Base-by-base conservation (phyloP, 192 early-diverging fungal genomes). In the Phlyctochytrium planicorne region DNA sequence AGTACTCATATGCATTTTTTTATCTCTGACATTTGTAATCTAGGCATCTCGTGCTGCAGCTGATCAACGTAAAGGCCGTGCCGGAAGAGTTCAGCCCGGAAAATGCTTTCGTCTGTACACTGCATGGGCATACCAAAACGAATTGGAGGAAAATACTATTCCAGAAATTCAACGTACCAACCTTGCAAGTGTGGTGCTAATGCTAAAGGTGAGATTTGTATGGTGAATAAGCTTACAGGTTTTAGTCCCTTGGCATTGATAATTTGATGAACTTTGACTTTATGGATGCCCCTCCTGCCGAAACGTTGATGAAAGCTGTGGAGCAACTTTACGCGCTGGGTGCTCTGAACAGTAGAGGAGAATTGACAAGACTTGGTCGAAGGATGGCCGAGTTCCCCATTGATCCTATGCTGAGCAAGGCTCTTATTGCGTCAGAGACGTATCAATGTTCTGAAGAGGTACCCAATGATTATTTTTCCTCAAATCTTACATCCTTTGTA, bases 81-180 rank as follows among this genome's bases (percentile, higher is more conserved):
- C 97, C 25, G 97, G 97, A 16, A 91, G 97, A 52, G 96, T 96
- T 14, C 92, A 91, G 17, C 94, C 97, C 1, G 97, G 97, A 55
- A 93, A 95, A 52, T 95, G 93, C 61, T 99, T 94, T 68, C 82
- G 97, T 1, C 80, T 99, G 30, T 99, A 97, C 68, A 99, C 97
- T 0, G 89, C 90, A 74, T 89, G 90, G 55, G 96, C 96, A 1
- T 99, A 90, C 74, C 78, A 82, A 23, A 90, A 94, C 80, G 97
- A 99, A 75, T 91, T 99, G 90, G 90, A 92, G 60, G 86, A 91
- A n/a, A 95, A 87, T 64, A 90, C 93, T 1, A 88, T 97, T 25
- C 97, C 97, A 16, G 95, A 99, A 80, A 99, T 99, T 71, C 97
- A 99, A 78, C 86, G 94, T 40, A 92, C 93, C 30, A 99, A 99